Evolutionary conservation across 2,329 filamentous ascomycete species (phyloP).

Genomic region (Colletotrichum godetiae): DNA sequence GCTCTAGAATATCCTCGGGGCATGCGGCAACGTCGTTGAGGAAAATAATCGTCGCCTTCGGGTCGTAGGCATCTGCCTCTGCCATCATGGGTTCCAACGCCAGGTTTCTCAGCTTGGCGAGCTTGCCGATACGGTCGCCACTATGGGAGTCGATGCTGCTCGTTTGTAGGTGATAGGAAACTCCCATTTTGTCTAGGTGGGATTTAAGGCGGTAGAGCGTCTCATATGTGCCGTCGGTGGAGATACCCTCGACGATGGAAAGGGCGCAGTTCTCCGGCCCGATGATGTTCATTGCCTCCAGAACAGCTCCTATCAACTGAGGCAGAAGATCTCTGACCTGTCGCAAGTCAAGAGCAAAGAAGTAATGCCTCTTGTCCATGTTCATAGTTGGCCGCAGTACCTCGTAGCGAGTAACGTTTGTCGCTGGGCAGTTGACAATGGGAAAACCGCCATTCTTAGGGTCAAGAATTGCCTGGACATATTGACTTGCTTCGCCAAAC

Average conservation of each 20-base stretch:
- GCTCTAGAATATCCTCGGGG: conserved; percentile 62
- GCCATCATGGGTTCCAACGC: conserved; percentile 60
- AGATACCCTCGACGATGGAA: conserved; percentile 67
- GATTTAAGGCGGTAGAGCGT: conserved; percentile 55
- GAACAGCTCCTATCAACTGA: conserved; percentile 61
- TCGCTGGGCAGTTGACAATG: conserved; percentile 45
- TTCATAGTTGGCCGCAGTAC: conserved; percentile 22
- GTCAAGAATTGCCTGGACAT: conserved; percentile 55
- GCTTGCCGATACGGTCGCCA: conserved; percentile 56
- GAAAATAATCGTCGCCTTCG: conserved; percentile 58
- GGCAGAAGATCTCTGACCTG: conserved; percentile 58
- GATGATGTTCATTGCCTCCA: conserved; percentile 61
- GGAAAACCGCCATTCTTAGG: conserved; percentile 30
- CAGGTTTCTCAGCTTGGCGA: conserved; percentile 64
- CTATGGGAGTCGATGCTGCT: conserved; percentile 56
- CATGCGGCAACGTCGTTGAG: conserved; percentile 66
- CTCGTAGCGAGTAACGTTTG: conserved; percentile 28
- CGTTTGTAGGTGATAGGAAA: conserved; percentile 54
- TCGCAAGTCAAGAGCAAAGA: conserved; percentile 65
- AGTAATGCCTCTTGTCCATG: conserved; percentile 47
- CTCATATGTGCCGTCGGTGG: conserved; percentile 64
- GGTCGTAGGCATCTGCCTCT: conserved; percentile 37
- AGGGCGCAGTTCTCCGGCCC: conserved; percentile 62
- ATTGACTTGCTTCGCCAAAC: conserved; percentile 30
- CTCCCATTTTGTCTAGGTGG: conserved; percentile 51